phyloP scores from a whole-genome alignment of 2,329 filamentous ascomycete species.

The Magnaporthiopsis incrustans region DNA sequence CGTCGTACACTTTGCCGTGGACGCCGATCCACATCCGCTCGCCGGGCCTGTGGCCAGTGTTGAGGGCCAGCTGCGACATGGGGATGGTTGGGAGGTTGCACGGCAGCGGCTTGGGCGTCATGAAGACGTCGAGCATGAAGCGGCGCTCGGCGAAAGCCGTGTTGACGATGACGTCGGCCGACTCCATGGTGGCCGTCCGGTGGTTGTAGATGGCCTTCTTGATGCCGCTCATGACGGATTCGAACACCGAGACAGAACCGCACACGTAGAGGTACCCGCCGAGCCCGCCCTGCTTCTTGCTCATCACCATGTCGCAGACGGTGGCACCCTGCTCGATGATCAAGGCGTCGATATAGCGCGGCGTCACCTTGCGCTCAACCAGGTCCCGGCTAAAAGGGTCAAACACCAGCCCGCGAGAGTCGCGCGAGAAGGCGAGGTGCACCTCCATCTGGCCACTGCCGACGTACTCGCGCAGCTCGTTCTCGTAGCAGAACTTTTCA shows the following conservation, averaged over 20 bases:
- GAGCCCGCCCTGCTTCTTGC: constrained; percentile 44
- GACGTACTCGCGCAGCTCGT: constrained; percentile 37
- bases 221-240: constrained; percentile 48
- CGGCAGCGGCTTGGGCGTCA: constrained; percentile 44
- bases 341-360: constrained; percentile 43
- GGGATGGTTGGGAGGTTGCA: constrained; percentile 42
- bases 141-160: constrained; percentile 46
- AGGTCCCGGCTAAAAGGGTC: constrained; percentile 33
- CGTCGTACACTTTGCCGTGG: constrained; percentile 44
- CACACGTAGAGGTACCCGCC: constrained; percentile 41
- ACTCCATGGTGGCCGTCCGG: constrained; percentile 41
- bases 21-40: constrained; percentile 43
- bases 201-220: constrained; percentile 47
- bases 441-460: constrained; percentile 42
- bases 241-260: constrained; percentile 39
- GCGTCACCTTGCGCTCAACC: constrained; percentile 38
- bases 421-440: constrained; percentile 44
- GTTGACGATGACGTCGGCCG: constrained; percentile 40
- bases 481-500: constrained; percentile 43
- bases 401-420: constrained; percentile 37
- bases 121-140: constrained; percentile 50
- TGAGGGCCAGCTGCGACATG: constrained; percentile 37
- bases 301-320: constrained; percentile 48
- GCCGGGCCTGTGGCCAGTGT: constrained; percentile 41
- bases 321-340: constrained; percentile 42